Evolutionary conservation across 306 rosid species (phyloP).

Genomic region (Luffa aegyptiaca): DNA sequence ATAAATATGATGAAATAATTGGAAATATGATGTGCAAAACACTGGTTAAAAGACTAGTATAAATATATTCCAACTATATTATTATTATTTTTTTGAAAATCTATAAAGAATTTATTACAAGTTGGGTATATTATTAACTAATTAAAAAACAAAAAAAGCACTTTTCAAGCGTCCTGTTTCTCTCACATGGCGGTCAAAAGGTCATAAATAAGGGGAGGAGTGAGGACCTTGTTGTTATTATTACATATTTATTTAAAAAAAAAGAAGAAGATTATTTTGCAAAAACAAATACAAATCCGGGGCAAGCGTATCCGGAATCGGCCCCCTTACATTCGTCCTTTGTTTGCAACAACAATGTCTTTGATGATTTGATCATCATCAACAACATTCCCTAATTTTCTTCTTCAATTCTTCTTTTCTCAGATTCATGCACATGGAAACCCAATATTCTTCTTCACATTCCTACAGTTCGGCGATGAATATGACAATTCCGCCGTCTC

Average conservation of each 20-base stretch:
- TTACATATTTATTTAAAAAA: not conserved
- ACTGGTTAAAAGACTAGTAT: no score
- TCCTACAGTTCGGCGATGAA: constrained; percentile 46
- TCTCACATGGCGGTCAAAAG: not conserved
- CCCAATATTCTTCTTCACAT: constrained; percentile 22
- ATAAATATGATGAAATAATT: no score
- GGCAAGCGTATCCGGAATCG: not conserved
- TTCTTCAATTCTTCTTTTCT: not conserved
- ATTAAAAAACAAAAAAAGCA: no score
- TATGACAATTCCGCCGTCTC: constrained; percentile 52
- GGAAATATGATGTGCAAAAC: no score
- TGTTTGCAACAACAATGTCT: not conserved
- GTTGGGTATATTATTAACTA: no score
- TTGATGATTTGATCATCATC: not conserved
- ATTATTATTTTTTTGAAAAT: no score
- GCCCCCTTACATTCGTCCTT: not conserved
- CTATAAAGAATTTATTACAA: no score
- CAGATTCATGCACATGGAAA: constrained; percentile 23
- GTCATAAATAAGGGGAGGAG: not conserved
- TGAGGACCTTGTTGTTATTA: not conserved
- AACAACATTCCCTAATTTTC: not conserved
- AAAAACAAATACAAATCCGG: not conserved
- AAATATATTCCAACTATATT: no score
- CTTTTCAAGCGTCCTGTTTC: not conserved
- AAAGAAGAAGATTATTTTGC: not conserved